A percentile compares a stretch with the other conserved stretches of the same genome.
Conservation (phyloP, 768 basidiomycete genomes). For the Lentinula boryana region DNA sequence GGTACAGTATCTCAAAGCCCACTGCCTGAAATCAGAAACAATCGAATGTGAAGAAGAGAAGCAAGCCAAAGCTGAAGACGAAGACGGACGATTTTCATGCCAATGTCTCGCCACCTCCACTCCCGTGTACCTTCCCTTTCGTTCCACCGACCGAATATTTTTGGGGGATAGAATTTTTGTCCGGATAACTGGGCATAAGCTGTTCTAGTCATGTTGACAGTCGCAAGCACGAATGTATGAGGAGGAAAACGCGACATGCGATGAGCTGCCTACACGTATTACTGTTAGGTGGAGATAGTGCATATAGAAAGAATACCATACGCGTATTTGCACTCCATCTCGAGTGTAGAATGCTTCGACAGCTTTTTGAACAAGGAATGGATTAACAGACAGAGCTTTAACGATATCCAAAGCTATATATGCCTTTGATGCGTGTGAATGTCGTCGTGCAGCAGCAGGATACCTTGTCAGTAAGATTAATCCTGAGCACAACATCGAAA, state of each 20-base stretch:
- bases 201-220: slow-evolving; percentile 78
- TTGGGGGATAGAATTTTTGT: slow-evolving; percentile 90
- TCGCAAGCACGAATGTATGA: slow-evolving; percentile 48
- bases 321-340: slow-evolving; percentile 84
- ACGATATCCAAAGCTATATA: slow-evolving; percentile 80
- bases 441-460: slow-evolving; percentile 56
- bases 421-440: slow-evolving; percentile 72
- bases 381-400: slow-evolving; percentile 56
- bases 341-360: slow-evolving; percentile 94
- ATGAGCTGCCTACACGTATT: slow-evolving; percentile 64
- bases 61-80: background rate
- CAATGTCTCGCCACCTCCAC: slow-evolving; percentile 77
- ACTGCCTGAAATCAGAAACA: slow-evolving; percentile 51
- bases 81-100: slow-evolving; percentile 82
- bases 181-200: slow-evolving; percentile 92
- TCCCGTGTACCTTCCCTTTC: slow-evolving; percentile 60
- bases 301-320: slow-evolving; percentile 28
- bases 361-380: slow-evolving; percentile 76
- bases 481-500: background rate
- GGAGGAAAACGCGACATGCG: slow-evolving; percentile 91
- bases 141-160: slow-evolving; percentile 73
- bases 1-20: slow-evolving; percentile 96
- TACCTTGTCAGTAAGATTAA: slow-evolving; percentile 41
- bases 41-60: slow-evolving; percentile 3
- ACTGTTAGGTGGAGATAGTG: background rate